Evolutionary conservation across 2,329 filamentous ascomycete genomes (phyloP), one percentile per base, ranked within the genome.

Genomic region (Hypoxylon sp.): DNA sequence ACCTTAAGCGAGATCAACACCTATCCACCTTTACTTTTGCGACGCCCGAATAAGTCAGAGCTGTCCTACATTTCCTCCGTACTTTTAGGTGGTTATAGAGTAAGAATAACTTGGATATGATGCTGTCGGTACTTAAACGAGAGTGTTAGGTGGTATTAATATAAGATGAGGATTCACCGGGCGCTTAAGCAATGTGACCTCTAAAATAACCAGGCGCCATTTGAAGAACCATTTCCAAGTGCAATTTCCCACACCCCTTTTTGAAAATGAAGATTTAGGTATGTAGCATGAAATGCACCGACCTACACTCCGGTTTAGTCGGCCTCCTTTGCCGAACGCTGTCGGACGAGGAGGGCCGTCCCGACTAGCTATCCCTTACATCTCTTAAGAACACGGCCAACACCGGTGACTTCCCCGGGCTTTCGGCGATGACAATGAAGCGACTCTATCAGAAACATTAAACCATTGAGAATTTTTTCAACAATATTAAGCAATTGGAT

Each of bases 171-270:
- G 39, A 17, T 44, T 22, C 39, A 44, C 22, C 39, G 39, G 17
- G 39, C 39, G 39, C 39, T 44, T 44, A 44, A 17, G 8, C 39
- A 44, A 44, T 44, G 39, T n/a, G 39, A 44, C 39, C 39, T 44
- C 39, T 44, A 22, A n/a, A 9, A 22, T 19, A 44, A 44, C 39
- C 39, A 42, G 6, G n/a, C 39, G 39, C 5, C n/a, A 42, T 17
- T 19, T 44, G n/a, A 44, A 17, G 39, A 11, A n/a, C 9, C 14
- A 22, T 44, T 37, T 37, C 35, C 13, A n/a, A 37, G 29, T 37
- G 35, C n/a, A 37, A 44, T 44, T 19, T 44, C 39, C 39, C 39
- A 44, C 4, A 3, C 35, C 35, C 35, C 14, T 11, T 22, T 44
- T 44, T 44, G 8, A 19, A 22, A 44, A 22, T 22, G 39, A 44